Base-by-base conservation (phyloP, 2,329 filamentous ascomycete genomes). In the Blumeriella jaapii region DNA sequence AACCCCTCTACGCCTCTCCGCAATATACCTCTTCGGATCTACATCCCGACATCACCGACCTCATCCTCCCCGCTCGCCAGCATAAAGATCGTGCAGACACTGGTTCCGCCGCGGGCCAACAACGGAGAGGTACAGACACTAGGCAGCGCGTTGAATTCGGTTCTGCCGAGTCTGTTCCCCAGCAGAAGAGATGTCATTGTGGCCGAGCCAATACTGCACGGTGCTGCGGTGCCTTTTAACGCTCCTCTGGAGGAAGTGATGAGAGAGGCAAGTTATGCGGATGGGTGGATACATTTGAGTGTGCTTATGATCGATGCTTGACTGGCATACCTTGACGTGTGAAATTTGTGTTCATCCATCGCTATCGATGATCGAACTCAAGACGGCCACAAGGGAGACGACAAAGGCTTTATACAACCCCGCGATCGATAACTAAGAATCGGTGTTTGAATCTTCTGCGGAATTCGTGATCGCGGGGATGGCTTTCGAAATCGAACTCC, bases 231-330 rank as follows among this genome's bases (percentile, higher is more conserved):
- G 39, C 89, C 91, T 1, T 81, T 96, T 63, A 61, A 65, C 40
- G 82, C 86, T 1, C 78, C 78, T 15, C 59, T 98, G 12, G 82
- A 85, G 52, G 89, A 95, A 29, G 57, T 98, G 39, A 82, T 91
- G 61, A 71, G 77, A 38, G 80, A 81, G 52, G 81, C 82, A 3
- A 76, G 84, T 2, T 96, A 95, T 63, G 77, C 85, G 0, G 91
- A 98, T 60, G 91, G 91, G 0, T 98, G 87, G 80, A 59, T 94
- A 16, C 84, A 85, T 57, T 60, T 95, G 26, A 82, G 85, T 34
- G 71, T 95, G 18, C 27, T 41, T 10, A 38, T 41, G 39, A 31
- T 41, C 34, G 47, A 50, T 39, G 43, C 22, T 24, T 4, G 22
- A 24, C 9, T 24, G 4, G 4, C 10, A 24, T 9, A 4, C 12